These are phyloP conservation scores for Helminthosporium solani DNA, from an alignment of 2,329 filamentous ascomycete species.

Conservation along the genomic window DNA sequence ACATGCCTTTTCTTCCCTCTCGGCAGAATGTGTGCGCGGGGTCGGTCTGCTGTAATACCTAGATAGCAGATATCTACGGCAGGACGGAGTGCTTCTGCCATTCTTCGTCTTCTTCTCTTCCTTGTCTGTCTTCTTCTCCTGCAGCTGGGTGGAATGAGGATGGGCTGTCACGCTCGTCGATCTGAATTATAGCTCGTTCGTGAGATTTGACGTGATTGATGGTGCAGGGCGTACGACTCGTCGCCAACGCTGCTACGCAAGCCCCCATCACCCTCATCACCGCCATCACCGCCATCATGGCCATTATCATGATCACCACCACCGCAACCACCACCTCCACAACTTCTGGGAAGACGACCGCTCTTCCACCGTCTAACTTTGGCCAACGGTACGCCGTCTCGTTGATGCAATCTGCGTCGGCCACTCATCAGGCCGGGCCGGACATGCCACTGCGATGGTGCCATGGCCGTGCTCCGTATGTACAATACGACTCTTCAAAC, in stretches of 20 bases:
- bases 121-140: neutral
- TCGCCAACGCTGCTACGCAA: neutral
- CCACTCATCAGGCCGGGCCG: neutral
- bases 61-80: too few relatives aligned
- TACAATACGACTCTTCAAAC: neutral
- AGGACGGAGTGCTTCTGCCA: too few relatives aligned
- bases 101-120: too few relatives aligned
- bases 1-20: neutral
- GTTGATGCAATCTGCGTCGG: neutral
- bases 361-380: too few relatives aligned
- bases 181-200: neutral
- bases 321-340: too few relatives aligned
- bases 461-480: neutral
- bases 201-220: constrained; percentile 14
- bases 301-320: too few relatives aligned
- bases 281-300: too few relatives aligned
- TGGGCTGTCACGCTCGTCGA: neutral
- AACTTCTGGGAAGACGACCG: too few relatives aligned
- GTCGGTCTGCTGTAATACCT: too few relatives aligned
- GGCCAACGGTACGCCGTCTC: too few relatives aligned
- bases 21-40: neutral
- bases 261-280: neutral
- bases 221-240: neutral
- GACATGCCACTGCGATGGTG: neutral
- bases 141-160: neutral